Evolutionary conservation across 257 asterid species (phyloP).

Genomic region (Jaltomata sinuosa): DNA sequence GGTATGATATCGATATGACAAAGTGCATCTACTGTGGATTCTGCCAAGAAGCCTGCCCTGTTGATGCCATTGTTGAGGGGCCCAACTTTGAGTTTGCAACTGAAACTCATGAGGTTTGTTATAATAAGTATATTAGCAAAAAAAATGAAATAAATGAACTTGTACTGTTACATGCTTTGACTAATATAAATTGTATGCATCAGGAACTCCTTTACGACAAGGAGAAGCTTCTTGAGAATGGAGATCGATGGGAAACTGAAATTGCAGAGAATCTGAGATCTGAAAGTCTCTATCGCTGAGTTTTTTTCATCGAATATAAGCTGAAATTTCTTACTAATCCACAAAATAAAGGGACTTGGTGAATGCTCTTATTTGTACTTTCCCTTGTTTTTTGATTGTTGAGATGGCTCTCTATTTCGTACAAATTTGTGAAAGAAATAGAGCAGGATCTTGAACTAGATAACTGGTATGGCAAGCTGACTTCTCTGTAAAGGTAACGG

Average conservation of each 20-base stretch:
- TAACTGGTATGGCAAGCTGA: neutral
- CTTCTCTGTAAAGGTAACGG: neutral
- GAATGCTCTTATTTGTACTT: neutral
- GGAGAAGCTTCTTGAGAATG: constrained; percentile 93
- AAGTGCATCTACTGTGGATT: constrained; percentile 96
- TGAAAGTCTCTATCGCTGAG: constrained; percentile 84
- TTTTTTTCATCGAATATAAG: neutral
- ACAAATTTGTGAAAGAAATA: neutral
- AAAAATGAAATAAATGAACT: neutral
- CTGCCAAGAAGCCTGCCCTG: constrained; percentile 99
- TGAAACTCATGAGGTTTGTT: constrained; percentile 79
- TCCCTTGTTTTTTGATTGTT: neutral
- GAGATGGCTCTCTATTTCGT: neutral
- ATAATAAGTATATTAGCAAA: neutral
- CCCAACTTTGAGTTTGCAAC: constrained; percentile 97
- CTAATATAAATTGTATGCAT: neutral
- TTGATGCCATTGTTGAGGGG: constrained; percentile 96
- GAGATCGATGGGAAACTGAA: constrained; percentile 96
- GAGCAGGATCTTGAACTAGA: neutral
- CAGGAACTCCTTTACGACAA: constrained; percentile 92
- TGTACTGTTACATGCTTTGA: neutral
- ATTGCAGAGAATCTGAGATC: constrained; percentile 92
- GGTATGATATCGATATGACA: constrained; percentile 99
- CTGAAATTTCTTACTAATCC: neutral
- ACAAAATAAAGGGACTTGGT: neutral